Evolutionary conservation across 2,329 filamentous ascomycete genomes (phyloP).

Genomic region (Huntiella bhutanensis): DNA sequence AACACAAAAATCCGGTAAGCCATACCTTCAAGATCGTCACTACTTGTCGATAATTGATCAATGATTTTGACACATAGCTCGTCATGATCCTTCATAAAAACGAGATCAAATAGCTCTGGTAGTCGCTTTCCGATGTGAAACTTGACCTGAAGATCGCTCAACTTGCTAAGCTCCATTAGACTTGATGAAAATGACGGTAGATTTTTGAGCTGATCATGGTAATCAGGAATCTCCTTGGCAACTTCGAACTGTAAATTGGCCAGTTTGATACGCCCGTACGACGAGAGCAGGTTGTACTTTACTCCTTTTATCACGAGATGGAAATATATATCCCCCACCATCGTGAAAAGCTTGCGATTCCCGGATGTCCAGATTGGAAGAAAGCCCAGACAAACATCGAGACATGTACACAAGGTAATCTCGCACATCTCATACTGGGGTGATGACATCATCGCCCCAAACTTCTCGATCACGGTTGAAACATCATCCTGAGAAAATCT

Average conservation of each 20-base stretch:
- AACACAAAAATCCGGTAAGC: conserved; percentile 64
- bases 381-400: conserved; percentile 49
- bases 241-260: conserved; percentile 51
- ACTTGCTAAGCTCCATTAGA: conserved; percentile 52
- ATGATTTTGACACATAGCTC: conserved; percentile 70
- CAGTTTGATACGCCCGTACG: conserved; percentile 46
- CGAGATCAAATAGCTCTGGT: conserved; percentile 59
- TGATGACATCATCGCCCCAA: conserved; percentile 32
- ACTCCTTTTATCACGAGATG: conserved; percentile 55
- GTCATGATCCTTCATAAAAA: conserved; percentile 67
- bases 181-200: conserved; percentile 46
- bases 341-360: conserved; percentile 39
- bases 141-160: conserved; percentile 51
- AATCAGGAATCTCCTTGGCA: conserved; percentile 46
- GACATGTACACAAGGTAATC: conserved; percentile 44
- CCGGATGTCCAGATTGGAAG: conserved; percentile 43
- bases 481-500: conserved; percentile 29
- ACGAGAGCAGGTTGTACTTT: conserved; percentile 49
- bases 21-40: conserved; percentile 60
- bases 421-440: conserved; percentile 56
- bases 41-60: conserved; percentile 55
- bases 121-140: conserved; percentile 53
- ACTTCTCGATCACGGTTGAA: conserved; percentile 27
- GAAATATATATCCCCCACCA: conserved; percentile 57
- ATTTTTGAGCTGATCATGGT: conserved; percentile 34